Base-by-base conservation (phyloP, 2,329 filamentous ascomycete genomes). In the Huntiella savannae region DNA sequence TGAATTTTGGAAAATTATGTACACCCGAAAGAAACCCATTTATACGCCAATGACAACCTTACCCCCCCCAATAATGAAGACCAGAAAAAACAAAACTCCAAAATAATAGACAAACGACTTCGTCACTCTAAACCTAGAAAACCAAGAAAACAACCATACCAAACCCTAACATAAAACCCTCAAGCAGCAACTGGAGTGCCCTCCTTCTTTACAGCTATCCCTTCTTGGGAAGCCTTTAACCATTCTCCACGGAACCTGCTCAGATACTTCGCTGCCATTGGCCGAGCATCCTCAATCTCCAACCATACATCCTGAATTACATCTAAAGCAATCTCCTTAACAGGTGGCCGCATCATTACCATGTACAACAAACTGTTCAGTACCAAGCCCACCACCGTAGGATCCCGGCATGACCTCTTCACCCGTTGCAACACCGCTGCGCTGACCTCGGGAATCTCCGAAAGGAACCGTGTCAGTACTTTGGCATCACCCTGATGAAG, bases 381-480 rank as follows among this genome's bases (percentile, higher is more conserved):
- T 7, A 75, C 74, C 40, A 81, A 62, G 50, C 69, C 70, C 16
- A 78, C 71, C 52, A 79, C 71, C 40, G 72, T 73, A 4, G 77
- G 77, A 56, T 82, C 76, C 40, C 73, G 68, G 55, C 77, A 82
- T 54, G 81, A 66, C 33, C 65, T 63, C 60, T 77, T 77, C 33
- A 96, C 76, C 43, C 82, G 73, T 40, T 77, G 69, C 2, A 96
- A 68, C 51, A 96, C 76, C 8, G 72, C 69, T 33, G 66, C 61
- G 50, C 77, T 84, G 33, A 98, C 68, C 37, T 82, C 78, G 0
- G 91, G 91, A 33, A 98, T 78, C 60, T 98, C 91, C 43, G 85
- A 87, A 39, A 98, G 64, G 57, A 96, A 93, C 33, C 91, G 76
- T 22, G 92, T 87, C 47, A 98, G 66, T 16, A 93, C 73, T 60